Evolutionary conservation across 2,329 filamentous ascomycete genomes (phyloP).

Genomic region (Pseudocercospora musae): DNA sequence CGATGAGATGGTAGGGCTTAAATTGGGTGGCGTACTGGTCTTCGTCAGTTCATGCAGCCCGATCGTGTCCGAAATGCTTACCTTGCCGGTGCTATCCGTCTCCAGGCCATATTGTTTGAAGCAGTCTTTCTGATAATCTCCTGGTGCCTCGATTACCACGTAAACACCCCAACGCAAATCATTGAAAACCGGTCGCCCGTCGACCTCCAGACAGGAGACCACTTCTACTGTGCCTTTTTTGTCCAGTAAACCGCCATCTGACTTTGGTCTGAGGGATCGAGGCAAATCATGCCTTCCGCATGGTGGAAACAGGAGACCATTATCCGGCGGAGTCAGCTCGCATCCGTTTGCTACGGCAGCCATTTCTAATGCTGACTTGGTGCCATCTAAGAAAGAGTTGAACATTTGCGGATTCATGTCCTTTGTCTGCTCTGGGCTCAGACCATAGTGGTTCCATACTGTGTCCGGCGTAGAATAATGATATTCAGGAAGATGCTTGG

Average conservation of each 20-base stretch:
- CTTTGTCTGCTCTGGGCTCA: constrained; percentile 44
- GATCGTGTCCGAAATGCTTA: background rate
- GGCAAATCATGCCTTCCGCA: constrained; percentile 46
- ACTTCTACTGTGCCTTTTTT: constrained; percentile 47
- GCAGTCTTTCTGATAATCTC: constrained; percentile 43
- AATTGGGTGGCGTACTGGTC: constrained; percentile 43
- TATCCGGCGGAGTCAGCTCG: constrained; percentile 41
- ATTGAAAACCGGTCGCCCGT: constrained; percentile 43
- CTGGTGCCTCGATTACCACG: constrained; percentile 45
- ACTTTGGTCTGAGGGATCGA: constrained; percentile 40
- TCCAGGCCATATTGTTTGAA: constrained; percentile 47
- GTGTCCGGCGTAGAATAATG: constrained; percentile 48
- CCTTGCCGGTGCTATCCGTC: constrained; percentile 40
- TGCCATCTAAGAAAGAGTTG: constrained; percentile 50
- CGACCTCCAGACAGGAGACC: constrained; percentile 44
- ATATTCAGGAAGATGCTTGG: constrained; percentile 47
- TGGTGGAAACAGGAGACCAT: constrained; percentile 46
- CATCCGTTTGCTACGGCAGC: constrained; percentile 48
- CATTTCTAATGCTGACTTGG: constrained; percentile 49
- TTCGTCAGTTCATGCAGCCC: background rate
- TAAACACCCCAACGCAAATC: constrained; percentile 46
- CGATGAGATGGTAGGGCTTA: constrained; percentile 50
- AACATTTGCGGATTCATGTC: constrained; percentile 51
- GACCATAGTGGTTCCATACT: constrained; percentile 48
- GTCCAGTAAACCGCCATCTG: constrained; percentile 43